Percentiles rank a stretch among this genome's conserved stretches.
phyloP scores from a whole-genome alignment of 345 rosid genomes.

The Turnera subulata region DNA sequence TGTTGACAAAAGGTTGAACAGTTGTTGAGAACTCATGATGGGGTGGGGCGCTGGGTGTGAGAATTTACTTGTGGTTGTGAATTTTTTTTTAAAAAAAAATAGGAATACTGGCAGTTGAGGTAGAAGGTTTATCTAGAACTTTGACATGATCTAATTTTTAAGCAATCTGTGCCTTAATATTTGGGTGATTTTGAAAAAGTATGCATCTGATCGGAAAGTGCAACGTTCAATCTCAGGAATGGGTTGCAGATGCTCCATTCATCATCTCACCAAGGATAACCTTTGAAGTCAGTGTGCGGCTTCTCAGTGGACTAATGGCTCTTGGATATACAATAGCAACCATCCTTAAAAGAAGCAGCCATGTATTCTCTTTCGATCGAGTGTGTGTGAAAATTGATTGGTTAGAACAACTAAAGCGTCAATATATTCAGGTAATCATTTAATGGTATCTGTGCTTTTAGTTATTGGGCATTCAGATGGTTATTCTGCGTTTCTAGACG shows the following conservation, averaged over 20 bases:
- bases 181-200: too few species aligned
- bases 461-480: neutral
- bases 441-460: too few species aligned
- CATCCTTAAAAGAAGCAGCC: conserved; percentile 94
- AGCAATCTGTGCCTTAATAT: too few species aligned
- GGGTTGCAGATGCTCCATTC: conserved; percentile 94
- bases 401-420: conserved; percentile 89
- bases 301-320: conserved; percentile 99
- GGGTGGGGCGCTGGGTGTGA: too few species aligned
- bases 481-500: neutral
- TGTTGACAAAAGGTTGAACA: neutral
- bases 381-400: conserved; percentile 89
- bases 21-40: neutral
- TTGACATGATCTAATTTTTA: too few species aligned
- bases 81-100: too few species aligned
- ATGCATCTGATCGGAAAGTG: conserved; percentile 10
- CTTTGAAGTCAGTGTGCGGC: conserved; percentile 95
- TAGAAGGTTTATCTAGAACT: too few species aligned
- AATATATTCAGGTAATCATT: conserved; percentile 70
- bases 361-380: conserved; percentile 67
- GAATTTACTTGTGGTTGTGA: too few species aligned
- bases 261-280: conserved; percentile 98
- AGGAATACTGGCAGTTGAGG: too few species aligned
- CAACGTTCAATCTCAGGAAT: conserved; percentile 55
- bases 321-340: conserved; percentile 94